Base-by-base conservation (phyloP, 179 eudicot genomes). In the Nepenthes alata region DNA sequence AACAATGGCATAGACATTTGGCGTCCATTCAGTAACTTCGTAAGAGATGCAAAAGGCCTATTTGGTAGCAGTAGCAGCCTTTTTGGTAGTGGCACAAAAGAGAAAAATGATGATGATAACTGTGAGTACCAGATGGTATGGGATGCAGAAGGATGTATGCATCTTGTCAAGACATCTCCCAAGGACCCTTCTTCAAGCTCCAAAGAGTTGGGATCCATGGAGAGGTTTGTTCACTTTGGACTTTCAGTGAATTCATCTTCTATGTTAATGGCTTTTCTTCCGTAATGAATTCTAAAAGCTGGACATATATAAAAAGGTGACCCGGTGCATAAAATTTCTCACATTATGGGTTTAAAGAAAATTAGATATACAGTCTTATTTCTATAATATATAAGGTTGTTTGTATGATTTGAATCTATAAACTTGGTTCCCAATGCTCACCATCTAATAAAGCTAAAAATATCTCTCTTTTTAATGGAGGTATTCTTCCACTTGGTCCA, bases 81-180 rank as follows among this genome's bases (percentile, higher is more conserved):
- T 51, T 84, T 71, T 47, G 59, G 70, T 57, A 73, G 66, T 61
- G 71, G 57, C 6, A 50, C 55, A 6, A 93, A 93, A 78, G 91
- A 77, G 81, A 93, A 93, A 82, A 80, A 67, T 72, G 98, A 93
- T 50, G 97, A 93, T 67, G 98, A 89, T 51, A 76, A 83, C 37
- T 74, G 81, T 57, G 98, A 89, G 60, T 93, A 85, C 74, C 97
- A 89, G 59, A 84, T 79, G 95, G 65, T 93, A 60, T 93, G 98
- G 98, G 98, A 87, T 83, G 95, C 98, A 9, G 95, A 93, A 75
- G 98, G 98, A 14, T 69, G 85, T 12, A 79, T 93, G 95, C 98
- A 93, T 77, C 90, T 93, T 45, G 78, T 93, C 65, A 89, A 78
- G 74, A 90, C 77, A 81, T 44, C 85, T 59, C n/a, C 39, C 2